Conservation (phyloP, 768 basidiomycete genomes). For the Rhodotorula graminis region DNA sequence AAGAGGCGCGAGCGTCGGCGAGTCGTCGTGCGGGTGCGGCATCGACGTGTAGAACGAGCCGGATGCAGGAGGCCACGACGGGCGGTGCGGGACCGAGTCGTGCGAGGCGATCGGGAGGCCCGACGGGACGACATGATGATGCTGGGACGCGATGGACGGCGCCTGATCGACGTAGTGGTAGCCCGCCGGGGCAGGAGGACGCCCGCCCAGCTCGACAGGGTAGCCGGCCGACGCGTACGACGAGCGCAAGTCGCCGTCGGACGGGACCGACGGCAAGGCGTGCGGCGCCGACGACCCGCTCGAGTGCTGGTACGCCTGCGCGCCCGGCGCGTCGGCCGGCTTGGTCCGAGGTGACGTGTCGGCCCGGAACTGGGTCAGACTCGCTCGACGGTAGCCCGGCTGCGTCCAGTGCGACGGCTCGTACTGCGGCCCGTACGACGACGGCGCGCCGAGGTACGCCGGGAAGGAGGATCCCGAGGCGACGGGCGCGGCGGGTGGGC, state of each 20-base stretch:
- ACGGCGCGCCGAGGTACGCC: neutral
- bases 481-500: too few species aligned
- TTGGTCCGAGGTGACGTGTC: neutral
- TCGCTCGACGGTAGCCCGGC: neutral
- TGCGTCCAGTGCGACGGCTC: neutral
- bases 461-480: too few species aligned
- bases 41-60: neutral
- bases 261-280: too few species aligned
- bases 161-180: neutral
- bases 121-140: neutral
- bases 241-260: neutral
- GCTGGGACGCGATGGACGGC: too few species aligned
- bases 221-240: neutral
- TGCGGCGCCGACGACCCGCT: neutral
- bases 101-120: neutral
- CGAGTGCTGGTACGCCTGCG: neutral
- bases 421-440: neutral
- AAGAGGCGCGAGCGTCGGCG: neutral
- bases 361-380: neutral
- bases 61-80: neutral
- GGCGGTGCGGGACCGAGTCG: neutral
- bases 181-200: too few species aligned
- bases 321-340: neutral
- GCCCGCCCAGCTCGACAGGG: neutral
- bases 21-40: neutral